Evolutionary conservation across 1,284 basidiomycete species (phyloP).

Genomic region (Fomitopsis betulina): DNA sequence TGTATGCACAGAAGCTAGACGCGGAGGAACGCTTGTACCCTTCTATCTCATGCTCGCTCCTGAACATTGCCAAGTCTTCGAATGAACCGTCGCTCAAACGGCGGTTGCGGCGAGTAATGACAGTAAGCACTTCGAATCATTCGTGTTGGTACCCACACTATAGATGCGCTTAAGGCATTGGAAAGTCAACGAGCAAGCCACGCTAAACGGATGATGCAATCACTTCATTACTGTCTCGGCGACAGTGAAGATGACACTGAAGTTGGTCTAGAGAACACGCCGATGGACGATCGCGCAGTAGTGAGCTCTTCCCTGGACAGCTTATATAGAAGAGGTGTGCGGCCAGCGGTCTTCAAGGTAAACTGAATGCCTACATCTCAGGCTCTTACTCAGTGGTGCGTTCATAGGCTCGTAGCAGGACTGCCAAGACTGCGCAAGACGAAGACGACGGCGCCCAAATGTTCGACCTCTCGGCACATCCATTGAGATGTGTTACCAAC

Average conservation of each 20-base stretch:
- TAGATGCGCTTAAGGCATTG: not conserved
- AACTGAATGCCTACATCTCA: not conserved
- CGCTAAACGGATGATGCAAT: not conserved
- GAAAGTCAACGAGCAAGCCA: not conserved
- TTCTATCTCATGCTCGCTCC: slow-evolving; percentile 47
- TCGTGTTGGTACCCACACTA: not conserved
- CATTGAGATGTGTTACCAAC: not conserved
- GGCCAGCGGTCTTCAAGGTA: slow-evolving; percentile 50
- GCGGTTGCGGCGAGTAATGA: slow-evolving; percentile 39
- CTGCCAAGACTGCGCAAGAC: not conserved
- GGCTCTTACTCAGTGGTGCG: not conserved
- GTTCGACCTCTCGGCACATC: not conserved
- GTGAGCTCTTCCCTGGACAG: slow-evolving; percentile 44
- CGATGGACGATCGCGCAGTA: slow-evolving; percentile 13
- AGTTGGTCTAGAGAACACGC: not conserved
- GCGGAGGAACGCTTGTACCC: slow-evolving; percentile 45
- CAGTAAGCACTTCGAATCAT: slow-evolving; percentile 34
- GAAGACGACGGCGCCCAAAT: not conserved
- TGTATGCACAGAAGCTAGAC: slow-evolving; percentile 46
- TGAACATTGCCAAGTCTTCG: slow-evolving; percentile 50
- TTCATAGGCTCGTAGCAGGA: not conserved
- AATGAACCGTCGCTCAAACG: slow-evolving; percentile 39
- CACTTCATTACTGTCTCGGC: not conserved
- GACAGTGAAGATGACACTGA: not conserved
- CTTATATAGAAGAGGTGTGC: slow-evolving; percentile 40